These are phyloP conservation scores for Fomitopsis betulina DNA, from an alignment of 1,284 basidiomycete species.

Conservation along the genomic window DNA sequence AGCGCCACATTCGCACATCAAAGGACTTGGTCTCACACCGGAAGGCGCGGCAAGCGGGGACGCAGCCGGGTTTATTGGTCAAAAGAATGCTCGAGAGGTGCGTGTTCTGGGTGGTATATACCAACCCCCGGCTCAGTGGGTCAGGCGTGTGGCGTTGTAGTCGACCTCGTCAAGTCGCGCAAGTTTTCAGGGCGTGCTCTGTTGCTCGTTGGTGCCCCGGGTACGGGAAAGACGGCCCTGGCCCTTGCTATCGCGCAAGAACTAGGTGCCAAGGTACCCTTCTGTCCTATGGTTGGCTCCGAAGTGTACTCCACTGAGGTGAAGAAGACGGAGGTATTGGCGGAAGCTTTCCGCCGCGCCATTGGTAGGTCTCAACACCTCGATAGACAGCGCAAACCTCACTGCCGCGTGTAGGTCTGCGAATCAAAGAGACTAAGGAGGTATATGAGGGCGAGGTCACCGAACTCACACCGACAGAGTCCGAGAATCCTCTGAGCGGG, in stretches of 20 bases:
- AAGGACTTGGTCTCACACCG: constrained; percentile 87
- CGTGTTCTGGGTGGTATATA: constrained; percentile 7
- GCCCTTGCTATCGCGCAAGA: constrained; percentile 94
- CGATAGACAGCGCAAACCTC: neutral
- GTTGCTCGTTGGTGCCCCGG: constrained; percentile 85
- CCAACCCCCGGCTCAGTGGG: neutral
- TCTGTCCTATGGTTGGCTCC: constrained; percentile 97
- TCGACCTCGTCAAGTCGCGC: constrained; percentile 87
- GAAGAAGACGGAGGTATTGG: constrained; percentile 99
- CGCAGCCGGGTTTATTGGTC: constrained; percentile 88
- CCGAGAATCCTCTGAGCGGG: constrained; percentile 92
- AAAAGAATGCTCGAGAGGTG: constrained; percentile 88
- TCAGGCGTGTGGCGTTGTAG: constrained; percentile 88
- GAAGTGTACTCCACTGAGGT: constrained; percentile 98
- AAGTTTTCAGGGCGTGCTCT: constrained; percentile 92
- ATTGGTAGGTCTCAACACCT: constrained; percentile 66
- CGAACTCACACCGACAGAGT: constrained; percentile 92
- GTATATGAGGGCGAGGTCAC: constrained; percentile 99
- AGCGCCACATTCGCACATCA: constrained; percentile 92
- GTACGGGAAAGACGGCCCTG: constrained; percentile 94
- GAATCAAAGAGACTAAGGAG: constrained; percentile 98
- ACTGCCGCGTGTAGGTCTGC: constrained; percentile 55
- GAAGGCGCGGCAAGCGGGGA: constrained; percentile 79
- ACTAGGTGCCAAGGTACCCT: constrained; percentile 91
- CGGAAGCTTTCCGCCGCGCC: constrained; percentile 91